phyloP scores from a whole-genome alignment of 2,329 filamentous ascomycete species.

The Microsporum audouinii region DNA sequence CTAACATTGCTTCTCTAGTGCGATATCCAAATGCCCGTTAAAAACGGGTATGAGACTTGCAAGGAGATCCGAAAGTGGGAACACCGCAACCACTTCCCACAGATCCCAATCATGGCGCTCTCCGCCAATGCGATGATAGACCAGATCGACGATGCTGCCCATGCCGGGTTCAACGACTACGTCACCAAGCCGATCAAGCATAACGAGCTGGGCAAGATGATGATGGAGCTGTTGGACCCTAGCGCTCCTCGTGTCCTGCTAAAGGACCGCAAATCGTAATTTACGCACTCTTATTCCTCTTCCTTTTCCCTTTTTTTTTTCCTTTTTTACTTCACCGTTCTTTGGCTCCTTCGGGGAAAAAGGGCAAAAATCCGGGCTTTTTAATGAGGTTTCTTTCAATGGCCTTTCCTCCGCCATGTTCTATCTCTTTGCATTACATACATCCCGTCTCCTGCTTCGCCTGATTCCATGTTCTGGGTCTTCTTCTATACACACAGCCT shows the following conservation, averaged over 20 bases:
- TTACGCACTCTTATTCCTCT: neutral
- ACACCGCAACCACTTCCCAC: conserved; percentile 34
- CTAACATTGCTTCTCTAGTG: conserved; percentile 23
- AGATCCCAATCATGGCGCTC: conserved; percentile 40
- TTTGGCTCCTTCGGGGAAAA: neutral
- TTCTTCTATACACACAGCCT: neutral
- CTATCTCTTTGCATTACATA: neutral
- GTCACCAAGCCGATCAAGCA: conserved; percentile 41
- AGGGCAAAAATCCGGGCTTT: neutral
- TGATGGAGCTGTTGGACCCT: conserved; percentile 38
- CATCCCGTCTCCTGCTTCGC: neutral
- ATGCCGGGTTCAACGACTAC: conserved; percentile 40
- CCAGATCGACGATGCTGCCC: conserved; percentile 37
- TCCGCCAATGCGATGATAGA: conserved; percentile 42
- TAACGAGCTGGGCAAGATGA: conserved; percentile 39
- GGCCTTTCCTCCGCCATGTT: neutral
- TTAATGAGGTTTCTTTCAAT: neutral
- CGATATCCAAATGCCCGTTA: conserved; percentile 42
- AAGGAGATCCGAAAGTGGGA: conserved; percentile 39
- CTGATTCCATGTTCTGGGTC: neutral
- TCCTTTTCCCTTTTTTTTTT: neutral
- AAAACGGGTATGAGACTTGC: conserved; percentile 40
- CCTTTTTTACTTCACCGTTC: neutral
- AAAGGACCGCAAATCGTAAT: conserved; percentile 24
- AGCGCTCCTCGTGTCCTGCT: conserved; percentile 25